phyloP scores from a whole-genome alignment of 306 rosid species.

The Prunus padus region DNA sequence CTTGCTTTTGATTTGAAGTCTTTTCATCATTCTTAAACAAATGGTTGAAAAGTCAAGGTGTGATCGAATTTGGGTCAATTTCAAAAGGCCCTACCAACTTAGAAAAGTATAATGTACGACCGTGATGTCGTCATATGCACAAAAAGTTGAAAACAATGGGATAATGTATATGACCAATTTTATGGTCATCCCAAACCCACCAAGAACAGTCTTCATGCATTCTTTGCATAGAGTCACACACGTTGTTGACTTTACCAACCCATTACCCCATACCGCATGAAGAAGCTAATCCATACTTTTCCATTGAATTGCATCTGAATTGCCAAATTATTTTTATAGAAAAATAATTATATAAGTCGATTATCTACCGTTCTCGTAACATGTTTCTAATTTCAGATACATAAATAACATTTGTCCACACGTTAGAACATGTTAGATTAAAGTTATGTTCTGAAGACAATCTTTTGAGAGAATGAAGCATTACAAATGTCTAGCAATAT shows the following conservation, averaged over 20 bases:
- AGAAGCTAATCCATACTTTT: not conserved
- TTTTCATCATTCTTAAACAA: not conserved
- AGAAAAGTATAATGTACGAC: not conserved
- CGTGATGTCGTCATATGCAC: not conserved
- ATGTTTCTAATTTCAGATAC: too few species aligned
- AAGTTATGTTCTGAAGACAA: too few species aligned
- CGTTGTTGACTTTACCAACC: not conserved
- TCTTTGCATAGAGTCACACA: not conserved
- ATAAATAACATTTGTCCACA: too few species aligned
- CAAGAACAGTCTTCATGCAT: not conserved
- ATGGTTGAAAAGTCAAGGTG: slow-evolving; percentile 15
- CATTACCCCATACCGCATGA: not conserved
- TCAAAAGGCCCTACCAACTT: not conserved
- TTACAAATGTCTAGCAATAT: too few species aligned
- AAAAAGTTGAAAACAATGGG: not conserved
- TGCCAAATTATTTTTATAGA: not conserved
- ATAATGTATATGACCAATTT: not conserved
- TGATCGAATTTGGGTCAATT: not conserved
- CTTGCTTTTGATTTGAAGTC: not conserved
- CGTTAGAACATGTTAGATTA: too few species aligned
- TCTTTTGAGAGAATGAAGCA: too few species aligned
- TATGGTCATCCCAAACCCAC: not conserved
- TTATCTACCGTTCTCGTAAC: too few species aligned
- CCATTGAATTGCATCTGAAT: not conserved
- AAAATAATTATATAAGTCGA: too few species aligned